Conservation (phyloP, 169 alveolate species). For the Blepharisma undulans region DNA sequence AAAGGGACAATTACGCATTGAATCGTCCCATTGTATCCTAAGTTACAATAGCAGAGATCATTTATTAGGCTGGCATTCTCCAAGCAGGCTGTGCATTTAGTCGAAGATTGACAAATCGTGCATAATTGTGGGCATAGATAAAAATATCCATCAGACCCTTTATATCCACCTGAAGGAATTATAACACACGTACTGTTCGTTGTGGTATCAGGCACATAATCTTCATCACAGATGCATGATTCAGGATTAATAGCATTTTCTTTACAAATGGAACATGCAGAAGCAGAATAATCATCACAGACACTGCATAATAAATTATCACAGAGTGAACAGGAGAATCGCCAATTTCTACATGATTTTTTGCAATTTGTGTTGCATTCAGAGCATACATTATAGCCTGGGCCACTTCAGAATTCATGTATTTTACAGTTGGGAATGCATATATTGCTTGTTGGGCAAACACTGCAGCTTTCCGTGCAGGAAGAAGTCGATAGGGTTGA, state of each 20-base stretch:
- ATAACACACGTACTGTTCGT: neutral
- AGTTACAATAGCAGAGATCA: neutral
- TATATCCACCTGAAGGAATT: neutral
- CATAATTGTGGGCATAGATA: neutral
- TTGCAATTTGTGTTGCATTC: neutral
- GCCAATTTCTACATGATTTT: neutral
- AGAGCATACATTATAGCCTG: neutral
- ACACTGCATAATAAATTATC: neutral
- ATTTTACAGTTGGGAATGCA: neutral
- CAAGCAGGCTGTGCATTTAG: neutral
- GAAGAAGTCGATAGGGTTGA: neutral
- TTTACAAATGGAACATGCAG: neutral
- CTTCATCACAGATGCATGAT: neutral
- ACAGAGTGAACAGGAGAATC: neutral
- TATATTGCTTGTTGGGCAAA: neutral
- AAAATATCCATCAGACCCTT: neutral
- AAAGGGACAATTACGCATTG: neutral
- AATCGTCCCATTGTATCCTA: neutral
- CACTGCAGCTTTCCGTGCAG: neutral
- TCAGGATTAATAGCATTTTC: neutral
- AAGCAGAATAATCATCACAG: neutral
- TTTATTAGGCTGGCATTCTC: neutral
- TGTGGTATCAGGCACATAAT: neutral
- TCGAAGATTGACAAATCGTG: neutral
- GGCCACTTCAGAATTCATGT: neutral